Conservation (phyloP, 2,329 filamentous ascomycete genomes). For the Apiospora phragmitis region DNA sequence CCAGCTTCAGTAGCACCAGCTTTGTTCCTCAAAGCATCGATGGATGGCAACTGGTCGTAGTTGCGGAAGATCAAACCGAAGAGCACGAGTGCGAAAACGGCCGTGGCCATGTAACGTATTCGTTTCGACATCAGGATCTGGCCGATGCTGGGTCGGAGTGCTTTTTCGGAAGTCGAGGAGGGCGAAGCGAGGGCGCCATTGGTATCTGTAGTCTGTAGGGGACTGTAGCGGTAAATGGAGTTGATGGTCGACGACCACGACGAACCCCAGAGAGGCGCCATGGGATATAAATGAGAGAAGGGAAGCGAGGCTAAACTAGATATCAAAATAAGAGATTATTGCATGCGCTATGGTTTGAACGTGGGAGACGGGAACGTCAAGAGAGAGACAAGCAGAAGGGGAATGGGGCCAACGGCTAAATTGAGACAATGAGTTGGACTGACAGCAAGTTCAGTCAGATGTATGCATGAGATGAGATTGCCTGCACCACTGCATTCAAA, state of each 20-base stretch:
- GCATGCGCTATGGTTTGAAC: neutral
- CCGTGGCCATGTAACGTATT: slow-evolving; percentile 29
- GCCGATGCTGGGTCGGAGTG: slow-evolving; percentile 30
- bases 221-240: slow-evolving; percentile 27
- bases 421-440: neutral
- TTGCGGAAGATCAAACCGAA: slow-evolving; percentile 31
- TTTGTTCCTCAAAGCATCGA: slow-evolving; percentile 23
- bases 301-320: slow-evolving; percentile 1
- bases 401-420: neutral
- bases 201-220: slow-evolving; percentile 24
- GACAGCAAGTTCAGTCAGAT: neutral
- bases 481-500: too few species aligned
- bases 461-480: too few species aligned
- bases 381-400: neutral
- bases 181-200: slow-evolving; percentile 15
- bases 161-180: slow-evolving; percentile 27
- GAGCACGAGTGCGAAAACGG: slow-evolving; percentile 24
- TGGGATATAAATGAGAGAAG: slow-evolving; percentile 15
- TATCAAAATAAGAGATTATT: neutral
- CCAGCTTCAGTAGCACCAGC: neutral
- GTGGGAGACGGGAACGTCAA: slow-evolving; percentile 11
- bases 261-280: slow-evolving; percentile 32
- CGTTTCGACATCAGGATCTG: slow-evolving; percentile 39
- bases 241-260: slow-evolving; percentile 30
- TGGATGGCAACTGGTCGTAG: slow-evolving; percentile 30